Base-by-base conservation (phyloP, 805 yeast species). In the Candida suzukii region DNA sequence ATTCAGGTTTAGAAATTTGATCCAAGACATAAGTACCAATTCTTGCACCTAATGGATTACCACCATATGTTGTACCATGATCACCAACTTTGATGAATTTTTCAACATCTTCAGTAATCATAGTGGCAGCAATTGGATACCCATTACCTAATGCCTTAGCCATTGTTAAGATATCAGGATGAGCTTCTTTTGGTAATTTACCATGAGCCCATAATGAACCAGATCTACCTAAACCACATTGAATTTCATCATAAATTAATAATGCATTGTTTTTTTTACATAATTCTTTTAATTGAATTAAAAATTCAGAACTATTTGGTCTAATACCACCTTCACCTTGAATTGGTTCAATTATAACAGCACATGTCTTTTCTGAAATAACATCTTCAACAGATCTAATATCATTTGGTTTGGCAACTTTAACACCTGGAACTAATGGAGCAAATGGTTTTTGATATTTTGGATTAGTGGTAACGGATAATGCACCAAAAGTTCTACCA, bases 91-190 rank as follows among this genome's bases (percentile, higher is more conserved):
- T 71, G 50, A 93, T 67, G 2, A 70, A 76, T 11, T 68, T 61
- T 56, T 88, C 95, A 21, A 93, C 83, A 38, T 76, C 72, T 49
- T 87, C 93, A 41, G 86, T 77, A 43, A 91, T 79, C 75, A 93
- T 74, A 2, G 95, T 85, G 5, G 97, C 99, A 41, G 95, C 96
- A 51, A 93, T 83, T 26, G 99, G 99, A 70, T 77, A 87, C 13
- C 99, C 99, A 58, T 91, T 93, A 46, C 98, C 99, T 36, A 93
- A 69, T 3, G 98, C 97, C 63, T 93, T 93, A 38, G 99, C 99
- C 74, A 82, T 76, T 18, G 98, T 91, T 35, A 91, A 61, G 44
- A 93, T 87, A 62, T 93, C 99, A 2, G 99, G 99, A 57, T 88
- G 95, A 0, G 93, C 95, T 44, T 78, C 85, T 37, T 68, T 61